A percentile compares a stretch with the other conserved stretches of the same genome.
Evolutionary conservation across 2,329 filamentous ascomycete genomes (phyloP).

Genomic region (Colletotrichum australisinense): DNA sequence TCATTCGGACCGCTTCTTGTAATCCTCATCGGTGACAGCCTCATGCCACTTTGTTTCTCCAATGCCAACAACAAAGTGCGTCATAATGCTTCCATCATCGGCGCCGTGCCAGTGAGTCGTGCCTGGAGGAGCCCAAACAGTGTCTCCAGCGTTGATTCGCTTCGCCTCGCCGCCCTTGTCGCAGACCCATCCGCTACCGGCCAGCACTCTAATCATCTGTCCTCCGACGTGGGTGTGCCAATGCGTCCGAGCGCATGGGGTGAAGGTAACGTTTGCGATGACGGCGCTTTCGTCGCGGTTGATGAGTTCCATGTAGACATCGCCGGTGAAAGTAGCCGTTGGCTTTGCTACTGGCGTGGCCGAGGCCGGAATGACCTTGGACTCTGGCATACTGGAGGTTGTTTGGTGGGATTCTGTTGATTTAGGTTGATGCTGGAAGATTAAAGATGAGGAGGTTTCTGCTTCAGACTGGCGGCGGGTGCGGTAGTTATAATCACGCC

Average conservation of each 20-base stretch:
- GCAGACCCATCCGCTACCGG: constrained; percentile 55
- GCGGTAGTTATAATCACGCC: neutral
- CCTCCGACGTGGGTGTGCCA: constrained; percentile 59
- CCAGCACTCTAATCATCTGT: constrained; percentile 53
- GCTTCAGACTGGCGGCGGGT: neutral
- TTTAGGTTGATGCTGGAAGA: neutral
- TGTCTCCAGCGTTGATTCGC: constrained; percentile 51
- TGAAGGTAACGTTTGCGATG: constrained; percentile 50
- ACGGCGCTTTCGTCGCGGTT: neutral
- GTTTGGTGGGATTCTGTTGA: neutral
- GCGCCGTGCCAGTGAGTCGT: constrained; percentile 59
- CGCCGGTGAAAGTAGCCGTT: constrained; percentile 10
- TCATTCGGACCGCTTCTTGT: constrained; percentile 33
- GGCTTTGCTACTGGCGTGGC: neutral
- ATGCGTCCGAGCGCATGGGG: constrained; percentile 54
- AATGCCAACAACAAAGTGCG: constrained; percentile 50
- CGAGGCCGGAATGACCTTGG: neutral
- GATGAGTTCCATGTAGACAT: constrained; percentile 10
- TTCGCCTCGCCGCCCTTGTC: constrained; percentile 50
- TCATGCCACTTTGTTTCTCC: constrained; percentile 51
- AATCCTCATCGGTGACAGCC: constrained; percentile 50
- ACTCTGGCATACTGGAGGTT: neutral
- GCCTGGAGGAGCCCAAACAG: constrained; percentile 51
- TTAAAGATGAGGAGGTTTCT: neutral
- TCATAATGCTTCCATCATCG: constrained; percentile 52